Conservation (phyloP, 371 early-diverging fungal genomes). For the Choanephora cucurbitarum region DNA sequence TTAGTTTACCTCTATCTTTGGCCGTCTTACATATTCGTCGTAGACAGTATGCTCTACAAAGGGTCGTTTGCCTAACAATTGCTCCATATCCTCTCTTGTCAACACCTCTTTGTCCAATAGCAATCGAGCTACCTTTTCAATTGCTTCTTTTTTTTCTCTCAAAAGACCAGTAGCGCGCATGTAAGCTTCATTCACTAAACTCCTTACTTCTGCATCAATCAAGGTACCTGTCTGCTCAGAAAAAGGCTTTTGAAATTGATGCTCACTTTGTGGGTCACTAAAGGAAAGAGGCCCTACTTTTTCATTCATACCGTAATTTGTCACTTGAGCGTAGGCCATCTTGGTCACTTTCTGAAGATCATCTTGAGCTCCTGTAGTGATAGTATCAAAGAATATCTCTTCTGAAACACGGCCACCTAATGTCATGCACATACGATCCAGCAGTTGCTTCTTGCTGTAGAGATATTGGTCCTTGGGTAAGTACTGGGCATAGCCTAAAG, state of each 20-base stretch:
- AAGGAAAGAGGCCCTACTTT: conserved; percentile 87
- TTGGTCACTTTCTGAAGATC: conserved; percentile 96
- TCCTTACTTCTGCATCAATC: conserved; percentile 92
- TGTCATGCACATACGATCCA: conserved; percentile 98
- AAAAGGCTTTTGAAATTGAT: conserved; percentile 89
- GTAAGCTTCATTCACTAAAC: conserved; percentile 79
- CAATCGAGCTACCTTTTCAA: conserved; percentile 89
- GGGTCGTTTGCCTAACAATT: conserved; percentile 84
- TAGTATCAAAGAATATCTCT: conserved; percentile 85
- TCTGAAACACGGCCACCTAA: conserved; percentile 94
- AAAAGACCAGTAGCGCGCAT: conserved; percentile 74
- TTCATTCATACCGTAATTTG: conserved; percentile 92
- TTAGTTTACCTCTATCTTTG: conserved; percentile 12
- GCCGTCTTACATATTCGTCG: conserved; percentile 50
- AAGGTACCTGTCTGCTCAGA: conserved; percentile 91
- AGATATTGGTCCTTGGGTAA: conserved; percentile 96
- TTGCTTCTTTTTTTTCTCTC: conserved; percentile 75
- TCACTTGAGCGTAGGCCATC: conserved; percentile 93
- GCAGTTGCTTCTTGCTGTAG: conserved; percentile 87
- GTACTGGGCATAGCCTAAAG: conserved; percentile 98
- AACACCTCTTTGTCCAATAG: conserved; percentile 96
- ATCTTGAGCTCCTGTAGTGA: conserved; percentile 91
- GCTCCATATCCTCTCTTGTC: conserved; percentile 90
- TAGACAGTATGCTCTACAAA: conserved; percentile 72
- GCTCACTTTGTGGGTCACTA: conserved; percentile 67